Conservation (phyloP, 2,329 filamentous ascomycete species). For the Beauveria bassiana region DNA sequence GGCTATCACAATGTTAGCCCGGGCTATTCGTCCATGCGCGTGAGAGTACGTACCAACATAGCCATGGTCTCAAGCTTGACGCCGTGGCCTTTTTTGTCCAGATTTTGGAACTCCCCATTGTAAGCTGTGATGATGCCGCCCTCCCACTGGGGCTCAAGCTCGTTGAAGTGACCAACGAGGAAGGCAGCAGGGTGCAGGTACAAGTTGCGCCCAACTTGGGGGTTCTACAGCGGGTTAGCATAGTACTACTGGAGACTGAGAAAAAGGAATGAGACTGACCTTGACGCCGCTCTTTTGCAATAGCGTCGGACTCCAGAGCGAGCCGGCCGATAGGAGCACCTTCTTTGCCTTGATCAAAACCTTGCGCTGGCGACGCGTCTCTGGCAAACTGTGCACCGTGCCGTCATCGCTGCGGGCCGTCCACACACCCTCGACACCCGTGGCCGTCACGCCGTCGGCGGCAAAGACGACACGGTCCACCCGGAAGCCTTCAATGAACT, state of each 20-base stretch:
- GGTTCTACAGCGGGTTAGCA: slow-evolving; percentile 44
- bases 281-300: slow-evolving; percentile 70
- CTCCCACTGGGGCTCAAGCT: slow-evolving; percentile 65
- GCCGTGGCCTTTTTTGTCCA: slow-evolving; percentile 74
- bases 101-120: slow-evolving; percentile 69
- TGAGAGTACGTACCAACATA: slow-evolving; percentile 48
- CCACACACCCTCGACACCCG: slow-evolving; percentile 70
- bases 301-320: slow-evolving; percentile 68
- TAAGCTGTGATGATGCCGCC: slow-evolving; percentile 73
- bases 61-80: slow-evolving; percentile 69
- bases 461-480: slow-evolving; percentile 66
- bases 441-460: slow-evolving; percentile 47
- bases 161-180: slow-evolving; percentile 54
- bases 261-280: slow-evolving; percentile 25
- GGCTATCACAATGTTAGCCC: slow-evolving; percentile 8
- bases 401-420: slow-evolving; percentile 59
- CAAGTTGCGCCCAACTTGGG: slow-evolving; percentile 73
- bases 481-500: slow-evolving; percentile 76
- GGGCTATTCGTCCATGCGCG: too few species aligned
- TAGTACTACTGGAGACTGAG: too few species aligned
- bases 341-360: slow-evolving; percentile 71
- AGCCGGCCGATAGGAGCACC: slow-evolving; percentile 71
- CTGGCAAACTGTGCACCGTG: slow-evolving; percentile 41
- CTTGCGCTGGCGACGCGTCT: slow-evolving; percentile 44
- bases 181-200: slow-evolving; percentile 68